Conservation (phyloP, 352 stramenopile genomes). For the Porosira glacialis region DNA sequence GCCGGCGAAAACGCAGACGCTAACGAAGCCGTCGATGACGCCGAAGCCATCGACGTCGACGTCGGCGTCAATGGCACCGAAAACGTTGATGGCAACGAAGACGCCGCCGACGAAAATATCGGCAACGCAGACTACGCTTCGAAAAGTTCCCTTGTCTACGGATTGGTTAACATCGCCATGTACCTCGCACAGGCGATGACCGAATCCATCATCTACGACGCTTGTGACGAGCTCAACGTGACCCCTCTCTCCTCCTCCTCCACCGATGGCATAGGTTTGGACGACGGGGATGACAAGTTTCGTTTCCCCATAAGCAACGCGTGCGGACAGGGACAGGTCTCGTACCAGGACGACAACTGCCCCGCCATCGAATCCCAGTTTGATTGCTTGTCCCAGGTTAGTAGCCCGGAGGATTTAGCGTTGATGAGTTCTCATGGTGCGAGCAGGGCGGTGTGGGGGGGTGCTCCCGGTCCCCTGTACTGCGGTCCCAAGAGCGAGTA, state of each 20-base stretch:
- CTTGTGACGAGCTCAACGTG: conserved; percentile 20
- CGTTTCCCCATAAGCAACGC: conserved; percentile 53
- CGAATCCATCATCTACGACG: conserved; percentile 61
- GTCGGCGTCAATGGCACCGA: conserved; percentile 24
- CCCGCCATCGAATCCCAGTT: conserved; percentile 35
- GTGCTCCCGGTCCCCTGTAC: neutral
- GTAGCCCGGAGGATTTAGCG: neutral
- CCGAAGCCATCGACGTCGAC: conserved; percentile 22
- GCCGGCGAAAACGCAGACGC: conserved; percentile 4
- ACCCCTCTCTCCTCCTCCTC: neutral
- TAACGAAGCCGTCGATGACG: conserved; percentile 17
- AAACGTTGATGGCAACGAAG: conserved; percentile 15
- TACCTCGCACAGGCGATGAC: conserved; percentile 56
- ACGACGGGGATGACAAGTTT: conserved; percentile 8
- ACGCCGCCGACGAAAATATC: conserved; percentile 15
- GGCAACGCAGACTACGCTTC: conserved; percentile 1
- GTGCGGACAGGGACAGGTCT: conserved; percentile 53
- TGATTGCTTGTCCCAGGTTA: neutral
- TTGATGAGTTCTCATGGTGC: neutral
- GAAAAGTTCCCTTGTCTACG: conserved; percentile 21
- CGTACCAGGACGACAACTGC: conserved; percentile 63
- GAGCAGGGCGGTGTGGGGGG: neutral
- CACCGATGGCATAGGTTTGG: neutral
- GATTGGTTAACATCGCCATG: conserved; percentile 26
- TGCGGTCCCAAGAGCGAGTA: conserved; percentile 2